Percentiles rank a stretch among this genome's conserved stretches.
These are phyloP conservation scores for Podila verticillata DNA, from an alignment of 192 early-diverging fungal species.

Conservation along the genomic window DNA sequence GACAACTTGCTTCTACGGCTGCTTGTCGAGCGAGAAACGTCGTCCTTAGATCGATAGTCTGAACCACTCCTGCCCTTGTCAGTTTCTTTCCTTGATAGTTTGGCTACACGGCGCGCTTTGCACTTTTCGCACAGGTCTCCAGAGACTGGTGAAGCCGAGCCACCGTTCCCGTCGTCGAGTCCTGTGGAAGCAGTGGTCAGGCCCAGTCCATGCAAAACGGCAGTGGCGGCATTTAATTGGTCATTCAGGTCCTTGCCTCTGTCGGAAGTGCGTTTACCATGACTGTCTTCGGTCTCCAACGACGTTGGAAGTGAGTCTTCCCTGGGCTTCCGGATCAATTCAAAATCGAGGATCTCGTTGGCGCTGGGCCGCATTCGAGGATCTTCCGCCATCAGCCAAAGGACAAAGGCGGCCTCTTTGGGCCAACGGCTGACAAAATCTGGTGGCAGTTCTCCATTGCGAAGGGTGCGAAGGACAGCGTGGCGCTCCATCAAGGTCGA, in stretches of 20 bases:
- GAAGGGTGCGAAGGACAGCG: conserved; percentile 69
- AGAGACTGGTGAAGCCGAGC: not conserved
- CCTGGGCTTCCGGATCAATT: conserved; percentile 63
- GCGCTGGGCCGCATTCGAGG: conserved; percentile 77
- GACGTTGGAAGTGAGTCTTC: conserved; percentile 4
- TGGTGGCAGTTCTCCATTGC: conserved; percentile 73
- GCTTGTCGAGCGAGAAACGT: not conserved
- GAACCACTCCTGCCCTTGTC: not conserved
- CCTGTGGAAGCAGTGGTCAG: not conserved
- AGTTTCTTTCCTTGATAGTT: not conserved
- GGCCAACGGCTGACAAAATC: conserved; percentile 74
- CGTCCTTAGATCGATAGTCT: too few species aligned
- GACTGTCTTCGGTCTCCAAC: not conserved
- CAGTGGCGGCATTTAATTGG: not conserved
- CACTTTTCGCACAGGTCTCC: not conserved
- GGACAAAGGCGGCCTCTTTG: conserved; percentile 84
- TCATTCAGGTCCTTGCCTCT: not conserved
- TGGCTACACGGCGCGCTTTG: not conserved
- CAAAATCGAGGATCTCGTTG: conserved; percentile 74
- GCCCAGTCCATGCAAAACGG: not conserved
- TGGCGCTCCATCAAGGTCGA: conserved; percentile 92
- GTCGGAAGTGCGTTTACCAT: not conserved
- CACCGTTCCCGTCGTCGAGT: too few species aligned
- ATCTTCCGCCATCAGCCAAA: conserved; percentile 84
- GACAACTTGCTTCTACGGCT: not conserved